Base-by-base conservation (phyloP, 2,329 filamentous ascomycete species). In the Mollisia scopiformis region DNA sequence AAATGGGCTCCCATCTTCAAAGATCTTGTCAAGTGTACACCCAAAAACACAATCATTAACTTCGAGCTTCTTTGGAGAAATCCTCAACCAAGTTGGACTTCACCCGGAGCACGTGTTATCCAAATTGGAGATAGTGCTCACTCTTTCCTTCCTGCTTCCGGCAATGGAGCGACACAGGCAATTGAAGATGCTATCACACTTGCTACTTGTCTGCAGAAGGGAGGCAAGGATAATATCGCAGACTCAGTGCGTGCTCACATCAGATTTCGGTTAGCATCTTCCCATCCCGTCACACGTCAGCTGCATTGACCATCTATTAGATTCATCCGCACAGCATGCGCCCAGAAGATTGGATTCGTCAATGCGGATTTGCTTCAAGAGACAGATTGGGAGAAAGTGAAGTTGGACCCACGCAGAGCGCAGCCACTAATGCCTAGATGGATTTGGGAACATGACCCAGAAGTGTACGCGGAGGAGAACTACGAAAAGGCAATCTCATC, bases 81-180 rank as follows among this genome's bases (percentile, higher is more conserved):
- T 59, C 68, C 72, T 1, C 62, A 73, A 11, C 68, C 71, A 28
- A 70, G 65, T 1, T 75, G 72, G 72, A 58, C 63, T 13, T 62
- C 67, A 19, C 68, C 61, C 3, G 63, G 62, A 8, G 43, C 68
- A 13, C 69, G 74, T 8, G 72, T 75, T 23, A 65, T 71, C 16
- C 66, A 74, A 23, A 72, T 78, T 51, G 76, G 76, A 14, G 75
- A 78, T 62, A 71, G 75, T 10, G 76, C 76, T 25, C 76, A 78
- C 65, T 69, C 74, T 14, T 75, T 76, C 49, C 71, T 77, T 1
- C 76, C 76, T 1, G 74, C 74, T 1, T 75, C 75, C 6, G 73
- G 73, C 5, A 72, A 75, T 60, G 76, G 77, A 3, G 75, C 73
- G 8, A 75, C 72, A 6, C 75, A 76, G 61, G 72, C 72, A 8